phyloP scores from a whole-genome alignment of 768 basidiomycete genomes.

The Porphyrellus cyaneotinctus region DNA sequence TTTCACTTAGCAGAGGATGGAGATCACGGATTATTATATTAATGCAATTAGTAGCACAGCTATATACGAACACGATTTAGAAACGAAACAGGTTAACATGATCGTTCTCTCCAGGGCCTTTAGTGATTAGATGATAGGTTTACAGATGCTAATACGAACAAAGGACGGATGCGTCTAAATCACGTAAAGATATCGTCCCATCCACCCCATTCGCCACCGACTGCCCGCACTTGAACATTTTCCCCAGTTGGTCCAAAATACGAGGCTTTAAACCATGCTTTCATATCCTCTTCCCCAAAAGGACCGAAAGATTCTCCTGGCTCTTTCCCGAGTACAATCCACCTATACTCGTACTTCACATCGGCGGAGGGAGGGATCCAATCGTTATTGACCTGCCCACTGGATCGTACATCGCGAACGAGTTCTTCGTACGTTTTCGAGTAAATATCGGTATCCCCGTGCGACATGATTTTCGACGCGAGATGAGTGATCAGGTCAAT shows the following conservation, averaged over 20 bases:
- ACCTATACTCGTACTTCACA: slow-evolving; percentile 76
- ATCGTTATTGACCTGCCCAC: slow-evolving; percentile 59
- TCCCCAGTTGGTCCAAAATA: slow-evolving; percentile 80
- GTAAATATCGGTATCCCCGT: slow-evolving; percentile 85
- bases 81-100: neutral
- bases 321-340: slow-evolving; percentile 55
- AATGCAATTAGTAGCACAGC: slow-evolving; percentile 11
- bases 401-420: slow-evolving; percentile 67
- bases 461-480: slow-evolving; percentile 82
- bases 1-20: slow-evolving; percentile 10
- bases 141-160: slow-evolving; percentile 12
- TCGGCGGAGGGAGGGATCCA: slow-evolving; percentile 81
- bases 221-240: slow-evolving; percentile 67
- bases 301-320: slow-evolving; percentile 68
- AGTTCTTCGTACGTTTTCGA: slow-evolving; percentile 83
- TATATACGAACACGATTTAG: slow-evolving; percentile 2
- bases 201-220: slow-evolving; percentile 67
- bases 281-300: slow-evolving; percentile 75
- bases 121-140: neutral
- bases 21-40: slow-evolving; percentile 16
- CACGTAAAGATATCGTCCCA: slow-evolving; percentile 66
- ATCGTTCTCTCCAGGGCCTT: neutral
- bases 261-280: slow-evolving; percentile 70
- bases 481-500: slow-evolving; percentile 82
- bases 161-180: slow-evolving; percentile 6